Evolutionary conservation across 2,329 filamentous ascomycete species (phyloP).

Genomic region (Fusarium multiceps): DNA sequence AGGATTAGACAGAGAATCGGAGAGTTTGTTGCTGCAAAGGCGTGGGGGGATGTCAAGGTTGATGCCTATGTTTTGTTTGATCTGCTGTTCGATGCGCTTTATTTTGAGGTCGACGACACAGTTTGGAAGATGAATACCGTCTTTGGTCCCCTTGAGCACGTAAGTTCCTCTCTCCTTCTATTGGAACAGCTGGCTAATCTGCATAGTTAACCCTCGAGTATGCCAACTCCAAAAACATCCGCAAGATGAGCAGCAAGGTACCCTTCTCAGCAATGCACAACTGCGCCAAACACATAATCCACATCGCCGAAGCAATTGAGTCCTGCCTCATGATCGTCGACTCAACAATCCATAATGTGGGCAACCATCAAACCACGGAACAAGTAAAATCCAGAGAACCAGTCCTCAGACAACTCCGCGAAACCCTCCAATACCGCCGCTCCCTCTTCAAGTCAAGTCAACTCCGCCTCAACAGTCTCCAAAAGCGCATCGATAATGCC

Average conservation of each 20-base stretch:
- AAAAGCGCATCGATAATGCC: conserved; percentile 51
- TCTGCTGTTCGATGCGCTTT: conserved; percentile 45
- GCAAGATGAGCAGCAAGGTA: conserved; percentile 44
- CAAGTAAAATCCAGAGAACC: conserved; percentile 8
- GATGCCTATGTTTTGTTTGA: conserved; percentile 49
- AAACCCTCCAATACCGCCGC: conserved; percentile 48
- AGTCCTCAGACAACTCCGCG: conserved; percentile 43
- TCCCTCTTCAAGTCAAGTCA: conserved; percentile 52
- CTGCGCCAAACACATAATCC: conserved; percentile 48
- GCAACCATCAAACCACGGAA: conserved; percentile 11
- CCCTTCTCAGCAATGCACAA: conserved; percentile 47
- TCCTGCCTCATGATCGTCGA: conserved; percentile 45
- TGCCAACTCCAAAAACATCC: conserved; percentile 39
- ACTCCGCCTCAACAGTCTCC: conserved; percentile 50
- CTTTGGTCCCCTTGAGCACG: conserved; percentile 47
- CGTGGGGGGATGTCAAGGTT: conserved; percentile 39
- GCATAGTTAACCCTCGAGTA: conserved; percentile 39
- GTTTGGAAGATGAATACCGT: conserved; percentile 48
- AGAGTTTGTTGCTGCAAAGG: conserved; percentile 40
- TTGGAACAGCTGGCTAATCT: too few species aligned
- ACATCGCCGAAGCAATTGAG: conserved; percentile 46
- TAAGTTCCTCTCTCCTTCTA: conserved; percentile 9
- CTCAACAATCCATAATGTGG: conserved; percentile 27
- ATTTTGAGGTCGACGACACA: conserved; percentile 45
- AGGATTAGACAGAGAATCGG: conserved; percentile 39